A percentile compares a stretch with the other conserved stretches of the same genome.
Evolutionary conservation across 2,329 filamentous ascomycete genomes (phyloP).

Genomic region (Cryoendolithus antarcticus): DNA sequence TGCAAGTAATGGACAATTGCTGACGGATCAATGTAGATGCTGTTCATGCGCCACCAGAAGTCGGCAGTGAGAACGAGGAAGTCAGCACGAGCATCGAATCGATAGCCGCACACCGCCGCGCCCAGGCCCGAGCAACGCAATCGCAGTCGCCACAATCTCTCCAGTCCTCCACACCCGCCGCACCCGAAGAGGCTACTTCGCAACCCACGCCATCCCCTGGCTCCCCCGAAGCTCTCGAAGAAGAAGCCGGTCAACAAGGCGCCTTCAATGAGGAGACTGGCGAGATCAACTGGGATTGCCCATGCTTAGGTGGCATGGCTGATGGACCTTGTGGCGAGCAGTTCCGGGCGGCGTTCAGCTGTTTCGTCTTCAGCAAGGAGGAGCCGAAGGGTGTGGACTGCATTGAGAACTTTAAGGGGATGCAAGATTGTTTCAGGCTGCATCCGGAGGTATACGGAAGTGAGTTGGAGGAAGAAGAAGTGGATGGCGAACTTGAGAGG

Average conservation of each 20-base stretch:
- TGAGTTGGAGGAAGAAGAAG: conserved; percentile 70
- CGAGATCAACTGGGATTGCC: conserved; percentile 99
- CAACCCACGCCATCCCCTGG: conserved; percentile 18
- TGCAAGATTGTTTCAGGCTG: conserved; percentile 93
- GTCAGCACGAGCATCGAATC: conserved; percentile 32
- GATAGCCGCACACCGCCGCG: conserved; percentile 29
- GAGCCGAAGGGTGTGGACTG: conserved; percentile 60
- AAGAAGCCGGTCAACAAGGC: conserved; percentile 74
- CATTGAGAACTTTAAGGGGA: conserved; percentile 48
- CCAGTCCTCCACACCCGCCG: conserved; percentile 5
- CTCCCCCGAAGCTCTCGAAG: conserved; percentile 50
- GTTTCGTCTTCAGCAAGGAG: conserved; percentile 89
- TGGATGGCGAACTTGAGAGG: background rate
- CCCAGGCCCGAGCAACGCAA: conserved; percentile 20
- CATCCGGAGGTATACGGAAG: conserved; percentile 89
- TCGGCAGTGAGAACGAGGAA: conserved; percentile 28
- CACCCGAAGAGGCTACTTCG: conserved; percentile 11
- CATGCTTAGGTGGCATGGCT: conserved; percentile 94
- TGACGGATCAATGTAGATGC: conserved; percentile 15
- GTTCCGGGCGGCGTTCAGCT: conserved; percentile 93
- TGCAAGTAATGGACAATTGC: background rate
- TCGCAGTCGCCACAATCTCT: conserved; percentile 9
- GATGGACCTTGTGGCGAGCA: conserved; percentile 89
- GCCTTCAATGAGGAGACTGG: conserved; percentile 98
- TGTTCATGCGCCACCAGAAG: conserved; percentile 26